phyloP scores from a whole-genome alignment of 768 basidiomycete genomes.

The Pholiota molesta region DNA sequence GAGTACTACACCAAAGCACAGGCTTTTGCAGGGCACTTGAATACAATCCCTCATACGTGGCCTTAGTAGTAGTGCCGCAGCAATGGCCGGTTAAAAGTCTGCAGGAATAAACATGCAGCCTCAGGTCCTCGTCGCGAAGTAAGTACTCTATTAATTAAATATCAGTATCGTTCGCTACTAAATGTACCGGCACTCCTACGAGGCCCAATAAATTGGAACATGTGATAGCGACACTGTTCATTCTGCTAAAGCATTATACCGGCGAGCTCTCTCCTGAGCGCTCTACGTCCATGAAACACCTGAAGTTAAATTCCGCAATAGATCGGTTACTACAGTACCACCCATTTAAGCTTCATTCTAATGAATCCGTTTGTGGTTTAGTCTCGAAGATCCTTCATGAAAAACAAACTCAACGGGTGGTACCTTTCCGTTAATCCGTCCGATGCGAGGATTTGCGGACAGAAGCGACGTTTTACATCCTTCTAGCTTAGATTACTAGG shows the following conservation, averaged over 20 bases:
- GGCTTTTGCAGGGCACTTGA: too few relatives aligned
- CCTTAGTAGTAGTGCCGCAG: too few relatives aligned
- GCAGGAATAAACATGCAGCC: too few relatives aligned
- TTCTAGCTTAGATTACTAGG: background rate
- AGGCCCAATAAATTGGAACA: background rate
- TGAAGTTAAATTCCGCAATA: too few relatives aligned
- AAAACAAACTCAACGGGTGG: background rate
- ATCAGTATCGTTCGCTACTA: background rate
- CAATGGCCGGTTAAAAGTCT: too few relatives aligned
- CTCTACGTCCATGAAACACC: too few relatives aligned
- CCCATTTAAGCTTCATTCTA: background rate
- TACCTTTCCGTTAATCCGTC: background rate
- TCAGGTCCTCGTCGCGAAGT: too few relatives aligned
- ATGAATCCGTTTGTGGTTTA: background rate
- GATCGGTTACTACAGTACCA: too few relatives aligned
- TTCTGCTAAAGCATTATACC: background rate
- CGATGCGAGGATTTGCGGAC: background rate
- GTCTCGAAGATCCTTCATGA: constrained; percentile 1
- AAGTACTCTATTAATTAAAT: background rate
- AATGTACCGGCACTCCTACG: constrained; percentile 1
- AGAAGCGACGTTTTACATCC: background rate
- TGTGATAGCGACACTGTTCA: too few relatives aligned
- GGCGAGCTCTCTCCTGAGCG: background rate
- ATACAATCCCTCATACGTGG: too few relatives aligned
- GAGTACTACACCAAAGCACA: too few relatives aligned